These are phyloP conservation scores for Nyssa sinensis DNA, from an alignment of 148 eudicot species.

Conservation along the genomic window DNA sequence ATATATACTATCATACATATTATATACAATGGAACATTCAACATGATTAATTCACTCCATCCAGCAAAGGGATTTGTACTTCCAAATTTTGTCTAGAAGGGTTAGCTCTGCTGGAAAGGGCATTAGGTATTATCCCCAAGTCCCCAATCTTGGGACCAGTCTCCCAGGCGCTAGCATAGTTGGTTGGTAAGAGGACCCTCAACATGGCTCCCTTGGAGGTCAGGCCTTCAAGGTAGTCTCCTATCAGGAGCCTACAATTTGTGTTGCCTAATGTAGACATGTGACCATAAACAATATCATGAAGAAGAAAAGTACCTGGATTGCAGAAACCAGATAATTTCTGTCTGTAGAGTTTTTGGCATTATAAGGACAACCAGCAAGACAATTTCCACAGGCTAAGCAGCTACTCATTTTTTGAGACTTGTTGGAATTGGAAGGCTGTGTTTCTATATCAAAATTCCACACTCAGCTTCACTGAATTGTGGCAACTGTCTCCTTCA, in stretches of 20 bases:
- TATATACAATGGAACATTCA: background rate
- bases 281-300: too few relatives aligned
- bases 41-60: background rate
- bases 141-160: too few relatives aligned
- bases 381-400: slow-evolving; percentile 39
- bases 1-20: too few relatives aligned
- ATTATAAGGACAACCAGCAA: slow-evolving; percentile 38
- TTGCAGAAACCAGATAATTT: slow-evolving; percentile 29
- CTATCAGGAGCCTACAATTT: background rate
- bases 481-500: slow-evolving; percentile 9
- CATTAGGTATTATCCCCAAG: too few relatives aligned
- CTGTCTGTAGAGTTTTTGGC: slow-evolving; percentile 38
- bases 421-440: background rate
- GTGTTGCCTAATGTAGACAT: background rate
- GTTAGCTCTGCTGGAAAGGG: too few relatives aligned
- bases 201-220: too few relatives aligned
- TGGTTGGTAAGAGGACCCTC: too few relatives aligned
- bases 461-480: slow-evolving; percentile 25
- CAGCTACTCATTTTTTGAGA: slow-evolving; percentile 19
- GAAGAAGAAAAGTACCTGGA: slow-evolving; percentile 14
- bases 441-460: slow-evolving; percentile 30
- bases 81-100: too few relatives aligned
- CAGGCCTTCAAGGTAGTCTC: too few relatives aligned
- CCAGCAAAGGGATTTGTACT: too few relatives aligned
- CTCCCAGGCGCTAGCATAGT: too few relatives aligned